Evolutionary conservation across 495 filamentous ascomycete genomes (phyloP).

Genomic region (Penicillium cataractarum): DNA sequence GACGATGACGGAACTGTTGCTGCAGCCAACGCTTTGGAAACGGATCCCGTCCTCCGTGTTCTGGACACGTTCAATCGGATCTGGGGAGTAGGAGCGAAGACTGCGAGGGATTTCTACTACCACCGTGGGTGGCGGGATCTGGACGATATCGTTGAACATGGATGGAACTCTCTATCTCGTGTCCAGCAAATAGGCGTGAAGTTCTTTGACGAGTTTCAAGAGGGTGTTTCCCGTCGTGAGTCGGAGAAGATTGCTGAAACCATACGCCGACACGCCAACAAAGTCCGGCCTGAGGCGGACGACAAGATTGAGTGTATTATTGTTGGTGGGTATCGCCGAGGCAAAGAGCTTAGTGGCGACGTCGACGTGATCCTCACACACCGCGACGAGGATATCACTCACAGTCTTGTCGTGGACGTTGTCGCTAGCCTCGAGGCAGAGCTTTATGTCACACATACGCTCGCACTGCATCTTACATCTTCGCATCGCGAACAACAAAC

Average conservation of each 20-base stretch:
- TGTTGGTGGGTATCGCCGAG: constrained; percentile 84
- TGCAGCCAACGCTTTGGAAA: constrained; percentile 66
- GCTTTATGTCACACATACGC: constrained; percentile 79
- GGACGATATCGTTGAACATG: constrained; percentile 83
- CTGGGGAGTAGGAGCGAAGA: constrained; percentile 87
- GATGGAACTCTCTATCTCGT: constrained; percentile 73
- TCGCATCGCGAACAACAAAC: constrained; percentile 74
- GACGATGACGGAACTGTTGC: constrained; percentile 56
- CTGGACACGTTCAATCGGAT: constrained; percentile 76
- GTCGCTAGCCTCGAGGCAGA: constrained; percentile 68
- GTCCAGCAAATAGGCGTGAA: constrained; percentile 96
- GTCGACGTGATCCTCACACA: constrained; percentile 88
- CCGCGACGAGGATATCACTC: constrained; percentile 66
- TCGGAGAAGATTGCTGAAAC: constrained; percentile 67
- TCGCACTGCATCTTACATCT: constrained; percentile 66
- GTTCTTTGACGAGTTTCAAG: constrained; percentile 84
- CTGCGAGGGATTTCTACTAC: constrained; percentile 83
- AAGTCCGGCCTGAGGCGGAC: constrained; percentile 37
- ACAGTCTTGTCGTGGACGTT: constrained; percentile 66
- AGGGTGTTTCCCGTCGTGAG: constrained; percentile 71
- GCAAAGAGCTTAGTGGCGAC: constrained; percentile 74
- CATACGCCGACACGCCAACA: constrained; percentile 65
- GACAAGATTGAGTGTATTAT: constrained; percentile 69
- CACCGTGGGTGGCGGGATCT: constrained; percentile 71
- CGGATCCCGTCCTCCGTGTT: constrained; percentile 62